Percentiles rank a stretch among this genome's conserved stretches.
phyloP scores from a whole-genome alignment of 2,329 filamentous ascomycete species.

The Venturia asperata region DNA sequence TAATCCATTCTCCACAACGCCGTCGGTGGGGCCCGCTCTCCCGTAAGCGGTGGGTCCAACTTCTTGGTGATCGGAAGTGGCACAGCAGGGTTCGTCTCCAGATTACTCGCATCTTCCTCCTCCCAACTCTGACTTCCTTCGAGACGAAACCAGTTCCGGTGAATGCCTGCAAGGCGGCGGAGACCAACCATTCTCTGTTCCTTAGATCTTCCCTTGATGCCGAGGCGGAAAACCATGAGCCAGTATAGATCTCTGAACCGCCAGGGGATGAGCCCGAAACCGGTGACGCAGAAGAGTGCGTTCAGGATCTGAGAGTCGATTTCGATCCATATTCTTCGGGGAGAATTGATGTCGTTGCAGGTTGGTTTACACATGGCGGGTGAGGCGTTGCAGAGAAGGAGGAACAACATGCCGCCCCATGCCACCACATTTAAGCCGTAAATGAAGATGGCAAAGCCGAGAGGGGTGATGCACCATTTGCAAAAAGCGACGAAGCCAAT shows the following conservation, averaged over 20 bases:
- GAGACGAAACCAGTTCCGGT: slow-evolving; percentile 69
- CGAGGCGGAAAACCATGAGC: slow-evolving; percentile 57
- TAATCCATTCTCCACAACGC: slow-evolving; percentile 69
- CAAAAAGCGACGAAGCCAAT: slow-evolving; percentile 57
- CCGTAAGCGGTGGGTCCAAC: slow-evolving; percentile 63
- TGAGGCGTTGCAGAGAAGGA: slow-evolving; percentile 68
- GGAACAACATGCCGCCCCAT: slow-evolving; percentile 87
- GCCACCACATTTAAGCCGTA: slow-evolving; percentile 79
- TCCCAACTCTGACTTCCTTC: slow-evolving; percentile 49
- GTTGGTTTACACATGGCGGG: slow-evolving; percentile 64
- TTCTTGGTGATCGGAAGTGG: slow-evolving; percentile 59
- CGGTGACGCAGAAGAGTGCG: slow-evolving; percentile 78
- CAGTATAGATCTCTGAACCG: slow-evolving; percentile 73
- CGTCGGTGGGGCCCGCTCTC: slow-evolving; percentile 60
- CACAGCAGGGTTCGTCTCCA: slow-evolving; percentile 43
- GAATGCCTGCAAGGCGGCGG: slow-evolving; percentile 64
- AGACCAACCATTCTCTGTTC: slow-evolving; percentile 49
- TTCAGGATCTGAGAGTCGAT: slow-evolving; percentile 78
- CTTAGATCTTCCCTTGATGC: slow-evolving; percentile 19
- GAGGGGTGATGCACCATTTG: slow-evolving; percentile 65
- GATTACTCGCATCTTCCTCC: slow-evolving; percentile 26
- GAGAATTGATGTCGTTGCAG: slow-evolving; percentile 68
- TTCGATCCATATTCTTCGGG: slow-evolving; percentile 79
- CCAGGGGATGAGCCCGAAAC: slow-evolving; percentile 79
- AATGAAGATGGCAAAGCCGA: slow-evolving; percentile 69